A percentile compares a stretch with the other conserved stretches of the same genome.
These are phyloP conservation scores for Colletotrichum cuscutae DNA, from an alignment of 2,329 filamentous ascomycete genomes.

Conservation along the genomic window DNA sequence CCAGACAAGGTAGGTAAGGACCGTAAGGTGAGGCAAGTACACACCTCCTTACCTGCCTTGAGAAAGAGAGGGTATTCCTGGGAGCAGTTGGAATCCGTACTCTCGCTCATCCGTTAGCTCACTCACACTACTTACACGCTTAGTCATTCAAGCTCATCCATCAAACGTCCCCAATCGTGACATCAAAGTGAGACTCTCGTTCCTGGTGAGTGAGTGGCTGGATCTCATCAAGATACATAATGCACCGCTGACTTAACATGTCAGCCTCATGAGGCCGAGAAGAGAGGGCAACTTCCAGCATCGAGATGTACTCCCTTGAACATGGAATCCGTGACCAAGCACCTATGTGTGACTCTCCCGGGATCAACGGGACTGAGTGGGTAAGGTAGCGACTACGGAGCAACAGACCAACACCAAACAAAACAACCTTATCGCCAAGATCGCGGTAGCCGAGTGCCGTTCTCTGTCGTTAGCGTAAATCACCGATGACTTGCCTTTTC, in stretches of 20 bases:
- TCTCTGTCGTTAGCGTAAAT: background rate
- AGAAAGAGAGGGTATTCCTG: constrained; percentile 13
- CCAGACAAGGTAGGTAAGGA: no score
- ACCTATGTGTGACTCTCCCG: background rate
- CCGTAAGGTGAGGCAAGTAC: no score
- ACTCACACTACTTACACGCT: background rate
- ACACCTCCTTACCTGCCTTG: background rate
- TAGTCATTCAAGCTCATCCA: background rate
- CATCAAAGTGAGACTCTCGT: background rate
- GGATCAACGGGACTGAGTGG: background rate
- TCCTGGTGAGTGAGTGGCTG: background rate
- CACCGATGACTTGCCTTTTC: background rate
- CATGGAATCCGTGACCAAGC: background rate
- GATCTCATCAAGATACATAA: background rate
- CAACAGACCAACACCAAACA: background rate
- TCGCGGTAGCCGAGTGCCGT: background rate
- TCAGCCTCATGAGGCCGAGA: background rate
- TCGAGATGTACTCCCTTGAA: background rate
- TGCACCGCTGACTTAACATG: background rate
- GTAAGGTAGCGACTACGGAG: background rate
- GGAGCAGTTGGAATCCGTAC: background rate
- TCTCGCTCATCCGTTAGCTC: background rate
- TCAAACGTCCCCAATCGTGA: background rate
- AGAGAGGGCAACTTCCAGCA: background rate
- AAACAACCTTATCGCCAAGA: background rate